Conservation (phyloP, 352 stramenopile species). For the Phytopythium vexans region DNA sequence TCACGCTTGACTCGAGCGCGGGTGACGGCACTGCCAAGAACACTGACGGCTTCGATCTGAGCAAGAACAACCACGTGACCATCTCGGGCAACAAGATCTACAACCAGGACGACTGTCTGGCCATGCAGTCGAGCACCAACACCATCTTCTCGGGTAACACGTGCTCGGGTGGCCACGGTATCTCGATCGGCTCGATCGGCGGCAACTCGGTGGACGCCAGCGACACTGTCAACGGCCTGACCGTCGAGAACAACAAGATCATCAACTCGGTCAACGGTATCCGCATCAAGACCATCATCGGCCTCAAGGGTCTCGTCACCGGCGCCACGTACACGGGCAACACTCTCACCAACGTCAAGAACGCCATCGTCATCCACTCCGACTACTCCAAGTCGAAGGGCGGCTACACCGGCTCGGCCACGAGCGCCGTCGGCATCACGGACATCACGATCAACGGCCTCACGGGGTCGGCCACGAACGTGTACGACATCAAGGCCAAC, state of each 20-base stretch:
- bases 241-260: slow-evolving; percentile 25
- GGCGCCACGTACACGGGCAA: slow-evolving; percentile 19
- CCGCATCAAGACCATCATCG: slow-evolving; percentile 21
- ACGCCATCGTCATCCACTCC: slow-evolving; percentile 26
- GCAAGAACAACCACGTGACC: slow-evolving; percentile 18
- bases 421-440: slow-evolving; percentile 9
- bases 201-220: slow-evolving; percentile 11
- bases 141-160: slow-evolving; percentile 21
- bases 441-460: slow-evolving; percentile 11
- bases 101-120: slow-evolving; percentile 25
- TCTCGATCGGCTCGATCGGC: slow-evolving; percentile 22
- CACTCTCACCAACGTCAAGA: slow-evolving; percentile 10
- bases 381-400: slow-evolving; percentile 29
- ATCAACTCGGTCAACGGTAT: slow-evolving; percentile 21
- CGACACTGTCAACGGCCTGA: slow-evolving; percentile 18
- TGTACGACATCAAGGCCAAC: slow-evolving; percentile 24
- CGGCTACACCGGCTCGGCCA: slow-evolving; percentile 21
- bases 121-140: slow-evolving; percentile 26
- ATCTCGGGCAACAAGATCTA: slow-evolving; percentile 24
- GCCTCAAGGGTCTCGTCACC: slow-evolving; percentile 13
- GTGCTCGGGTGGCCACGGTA: slow-evolving; percentile 15
- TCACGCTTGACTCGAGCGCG: slow-evolving; percentile 19
- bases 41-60: slow-evolving; percentile 23
- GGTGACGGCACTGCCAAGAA: slow-evolving; percentile 12
- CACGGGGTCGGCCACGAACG: slow-evolving; percentile 13